phyloP scores from a whole-genome alignment of 352 stramenopile species.

The Phytophthora macrochlamydospora region DNA sequence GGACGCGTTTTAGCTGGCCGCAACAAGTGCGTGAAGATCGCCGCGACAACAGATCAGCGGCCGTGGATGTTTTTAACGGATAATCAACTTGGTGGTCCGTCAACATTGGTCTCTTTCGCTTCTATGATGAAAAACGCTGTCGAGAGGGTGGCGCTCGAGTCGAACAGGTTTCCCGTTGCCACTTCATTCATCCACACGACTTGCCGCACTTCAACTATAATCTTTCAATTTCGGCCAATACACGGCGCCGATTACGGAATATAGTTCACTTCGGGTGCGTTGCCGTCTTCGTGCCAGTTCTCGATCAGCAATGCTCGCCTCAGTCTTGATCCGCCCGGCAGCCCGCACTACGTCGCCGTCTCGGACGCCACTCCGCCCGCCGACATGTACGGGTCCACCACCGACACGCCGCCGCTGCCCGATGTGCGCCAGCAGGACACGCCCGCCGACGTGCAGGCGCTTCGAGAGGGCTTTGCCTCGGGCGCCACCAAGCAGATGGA shows the following conservation, averaged over 20 bases:
- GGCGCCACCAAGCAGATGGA: slow-evolving; percentile 42
- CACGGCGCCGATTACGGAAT: neutral
- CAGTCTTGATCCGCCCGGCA: slow-evolving; percentile 1
- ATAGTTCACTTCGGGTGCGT: neutral
- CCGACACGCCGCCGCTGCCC: slow-evolving; percentile 19
- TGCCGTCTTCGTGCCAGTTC: neutral
- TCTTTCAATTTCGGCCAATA: neutral
- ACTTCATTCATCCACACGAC: too few relatives aligned
- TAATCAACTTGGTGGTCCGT: neutral
- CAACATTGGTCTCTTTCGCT: too few relatives aligned
- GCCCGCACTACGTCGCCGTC: slow-evolving; percentile 1
- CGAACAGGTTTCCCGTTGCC: too few relatives aligned
- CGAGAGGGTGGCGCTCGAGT: too few relatives aligned
- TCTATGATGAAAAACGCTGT: too few relatives aligned
- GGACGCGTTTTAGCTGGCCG: too few relatives aligned
- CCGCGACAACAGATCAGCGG: neutral
- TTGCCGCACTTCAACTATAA: neutral
- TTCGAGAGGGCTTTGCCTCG: slow-evolving; percentile 44
- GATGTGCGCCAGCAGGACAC: slow-evolving; percentile 52
- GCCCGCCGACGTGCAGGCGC: slow-evolving; percentile 33
- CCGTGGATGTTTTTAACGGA: neutral
- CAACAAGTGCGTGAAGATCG: neutral
- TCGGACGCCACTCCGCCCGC: neutral
- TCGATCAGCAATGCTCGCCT: neutral
- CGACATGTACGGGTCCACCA: slow-evolving; percentile 14